Base-by-base conservation (phyloP, 2,329 filamentous ascomycete species). In the Amphichorda felina region DNA sequence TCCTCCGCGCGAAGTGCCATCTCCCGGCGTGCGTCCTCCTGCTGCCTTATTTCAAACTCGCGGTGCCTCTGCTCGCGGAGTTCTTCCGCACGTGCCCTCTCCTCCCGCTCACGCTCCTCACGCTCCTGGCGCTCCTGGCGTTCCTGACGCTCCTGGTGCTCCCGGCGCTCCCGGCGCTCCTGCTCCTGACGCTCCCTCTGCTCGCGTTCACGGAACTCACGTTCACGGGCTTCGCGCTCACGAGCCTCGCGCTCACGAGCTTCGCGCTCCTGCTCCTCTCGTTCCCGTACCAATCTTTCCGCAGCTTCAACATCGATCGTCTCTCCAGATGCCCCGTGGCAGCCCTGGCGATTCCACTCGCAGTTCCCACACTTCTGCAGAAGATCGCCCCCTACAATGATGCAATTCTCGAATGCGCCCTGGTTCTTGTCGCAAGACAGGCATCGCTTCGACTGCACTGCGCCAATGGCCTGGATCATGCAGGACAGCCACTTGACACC, bases 311-410 rank as follows among this genome's bases (percentile, higher is more conserved):
- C 30, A 25, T 40, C 30, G 14, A 40, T 38, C 24, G 30, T 32
- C 16, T 40, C 38, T 5, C 31, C 48, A n/a, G 48, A 48, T 2
- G 49, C 50, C 10, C 46, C 50, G 30, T 57, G 54, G 30, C 59
- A 63, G 14, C 51, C 51, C 35, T 56, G 53, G 3, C 55, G 56
- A 40, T 61, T 63, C 66, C 66, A 70, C 43, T 68, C 63, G 41
- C 66, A 70, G 41, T 70, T 70, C 21, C 63, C 66, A 38, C 66
- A 70, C 19, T 63, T 60, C 4, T 59, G 57, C 35, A 68, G 66
- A 4, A 61, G 49, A 6, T 50, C 46, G 4, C 55, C 58, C 5
- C 57, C 59, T 11, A 66, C 48, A 17, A 63, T 55, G 33, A 69
- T 55, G 44, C 66, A 70, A 5, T 58, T 52, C 2, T 58, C 56